Evolutionary conservation across 116 monocot species (phyloP).

Genomic region (Dioscorea cayenensis): DNA sequence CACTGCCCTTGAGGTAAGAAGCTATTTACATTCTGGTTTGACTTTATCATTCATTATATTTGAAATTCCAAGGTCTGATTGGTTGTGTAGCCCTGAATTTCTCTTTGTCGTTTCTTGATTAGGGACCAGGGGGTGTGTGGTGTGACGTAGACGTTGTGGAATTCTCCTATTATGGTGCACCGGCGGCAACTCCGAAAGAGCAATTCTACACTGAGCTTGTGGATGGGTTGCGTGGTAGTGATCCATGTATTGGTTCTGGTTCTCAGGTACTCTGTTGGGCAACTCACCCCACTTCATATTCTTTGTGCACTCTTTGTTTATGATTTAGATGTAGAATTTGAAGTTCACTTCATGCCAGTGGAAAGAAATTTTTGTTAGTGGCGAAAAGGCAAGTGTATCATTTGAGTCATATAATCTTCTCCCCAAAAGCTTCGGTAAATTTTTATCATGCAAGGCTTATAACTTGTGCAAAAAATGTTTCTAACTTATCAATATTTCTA

Average conservation of each 20-base stretch:
- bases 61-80: background rate
- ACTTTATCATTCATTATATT: background rate
- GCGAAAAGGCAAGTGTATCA: too few relatives aligned
- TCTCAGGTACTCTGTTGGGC: constrained; percentile 62
- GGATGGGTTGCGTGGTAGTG: constrained; percentile 88
- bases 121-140: constrained; percentile 99
- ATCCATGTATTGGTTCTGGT: constrained; percentile 89
- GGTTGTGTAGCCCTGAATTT: background rate
- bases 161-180: constrained; percentile 96
- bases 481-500: too few relatives aligned
- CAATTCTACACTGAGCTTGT: constrained; percentile 88
- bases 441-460: too few relatives aligned
- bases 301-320: too few relatives aligned
- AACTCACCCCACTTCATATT: too few relatives aligned
- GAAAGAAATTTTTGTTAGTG: too few relatives aligned
- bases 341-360: too few relatives aligned
- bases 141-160: constrained; percentile 99
- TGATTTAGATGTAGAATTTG: too few relatives aligned
- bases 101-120: constrained; percentile 3
- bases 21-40: background rate
- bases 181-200: constrained; percentile 93
- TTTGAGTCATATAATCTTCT: too few relatives aligned
- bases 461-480: too few relatives aligned
- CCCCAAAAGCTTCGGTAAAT: too few relatives aligned
- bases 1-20: constrained; percentile 70